phyloP scores from a whole-genome alignment of 225 moss, liverwort and hornwort genomes.

The Physcomitrium patens region DNA sequence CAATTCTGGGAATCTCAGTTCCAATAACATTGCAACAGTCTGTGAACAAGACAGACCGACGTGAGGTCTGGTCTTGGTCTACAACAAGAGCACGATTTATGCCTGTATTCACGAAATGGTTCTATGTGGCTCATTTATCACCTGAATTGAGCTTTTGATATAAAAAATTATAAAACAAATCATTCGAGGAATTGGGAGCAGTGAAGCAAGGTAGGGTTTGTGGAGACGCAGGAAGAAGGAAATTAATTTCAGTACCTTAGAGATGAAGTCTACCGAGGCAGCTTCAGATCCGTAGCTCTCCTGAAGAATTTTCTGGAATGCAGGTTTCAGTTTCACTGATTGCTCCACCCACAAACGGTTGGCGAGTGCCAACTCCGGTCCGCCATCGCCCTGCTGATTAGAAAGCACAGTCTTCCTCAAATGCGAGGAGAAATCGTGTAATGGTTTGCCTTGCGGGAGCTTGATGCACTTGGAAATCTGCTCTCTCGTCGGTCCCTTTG shows the following conservation, averaged over 20 bases:
- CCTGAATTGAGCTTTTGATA: not conserved
- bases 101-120: too few relatives aligned
- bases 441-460: constrained; percentile 57
- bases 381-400: constrained; percentile 51
- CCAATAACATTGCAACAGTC: not conserved
- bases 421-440: constrained; percentile 58
- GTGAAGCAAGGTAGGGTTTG: not conserved
- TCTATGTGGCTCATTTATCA: too few relatives aligned
- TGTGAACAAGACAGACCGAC: not conserved
- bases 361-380: constrained; percentile 53
- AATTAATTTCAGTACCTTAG: constrained; percentile 38
- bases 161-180: not conserved
- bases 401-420: constrained; percentile 48
- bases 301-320: constrained; percentile 54
- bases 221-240: not conserved
- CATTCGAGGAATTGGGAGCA: not conserved
- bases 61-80: too few relatives aligned
- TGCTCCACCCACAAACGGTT: constrained; percentile 67
- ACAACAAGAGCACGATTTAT: too few relatives aligned
- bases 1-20: too few relatives aligned
- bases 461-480: constrained; percentile 64
- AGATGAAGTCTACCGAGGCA: constrained; percentile 48
- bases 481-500: constrained; percentile 75
- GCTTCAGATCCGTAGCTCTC: constrained; percentile 60
- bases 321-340: constrained; percentile 47